Base-by-base conservation (phyloP, 208 protist species). In the Spongospora subterranea region DNA sequence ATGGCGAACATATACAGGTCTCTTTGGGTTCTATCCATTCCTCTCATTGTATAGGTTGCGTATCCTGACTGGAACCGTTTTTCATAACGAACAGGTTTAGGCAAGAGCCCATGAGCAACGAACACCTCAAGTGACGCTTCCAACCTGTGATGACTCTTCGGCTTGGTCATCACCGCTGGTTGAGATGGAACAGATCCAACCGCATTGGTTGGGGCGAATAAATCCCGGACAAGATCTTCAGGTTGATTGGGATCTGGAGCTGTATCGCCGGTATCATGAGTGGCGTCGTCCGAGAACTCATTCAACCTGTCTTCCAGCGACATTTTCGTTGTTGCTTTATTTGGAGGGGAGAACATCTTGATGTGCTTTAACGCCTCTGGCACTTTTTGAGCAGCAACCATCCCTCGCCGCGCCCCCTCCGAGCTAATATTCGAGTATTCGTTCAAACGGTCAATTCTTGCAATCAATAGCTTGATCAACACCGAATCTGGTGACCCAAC, bases 341-440 rank as follows among this genome's bases (percentile, higher is more conserved):
- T 65, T 29, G 29, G 17, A 6, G 71, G 71, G n/a, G 35, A 6
- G 13, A 82, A 82, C 71, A n/a, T n/a, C 71, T 82, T 35, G 17
- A 82, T 39, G n/a, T 82, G 71, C n/a, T 82, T 82, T 20, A 82
- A n/a, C 6, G 71, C 71, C n/a, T 45, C 71, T 20, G 71, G 71
- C 6, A 82, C 71, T 43, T 82, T 82, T 43, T 82, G 71, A 13
- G 35, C 35, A 35, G 71, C 6, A 40, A 40, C 11, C 17, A 82
- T 20, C 6, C 17, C 71, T 43, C 40, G n/a, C n/a, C 40, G 71
- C n/a, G n/a, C n/a, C 11, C 40, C 35, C 17, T 82, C 40, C 35
- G 71, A 82, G 13, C 17, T 6, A 20, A 82, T 82, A 35, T n/a
- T 43, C 13, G 35, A 35, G n/a, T n/a, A n/a, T n/a, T n/a, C n/a